These are phyloP conservation scores for Ashbya aceris DNA, from an alignment of 1,139 yeast species.

Conservation along the genomic window DNA sequence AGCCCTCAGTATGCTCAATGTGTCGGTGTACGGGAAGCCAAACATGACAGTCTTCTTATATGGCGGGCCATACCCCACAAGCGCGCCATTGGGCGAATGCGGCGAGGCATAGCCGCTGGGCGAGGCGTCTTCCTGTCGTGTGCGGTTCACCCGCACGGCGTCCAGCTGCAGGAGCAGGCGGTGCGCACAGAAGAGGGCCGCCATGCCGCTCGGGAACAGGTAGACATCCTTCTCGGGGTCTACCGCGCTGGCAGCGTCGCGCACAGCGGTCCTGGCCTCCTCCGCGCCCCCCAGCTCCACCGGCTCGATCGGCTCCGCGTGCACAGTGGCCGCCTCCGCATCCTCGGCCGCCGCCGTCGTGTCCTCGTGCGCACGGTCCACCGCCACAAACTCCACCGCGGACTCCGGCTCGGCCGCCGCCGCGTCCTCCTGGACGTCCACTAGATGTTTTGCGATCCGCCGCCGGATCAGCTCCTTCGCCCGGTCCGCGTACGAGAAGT, in stretches of 20 bases:
- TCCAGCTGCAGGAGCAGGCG: constrained; percentile 44
- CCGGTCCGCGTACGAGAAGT: constrained; percentile 60
- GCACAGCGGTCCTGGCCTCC: background rate
- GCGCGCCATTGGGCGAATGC: constrained; percentile 6
- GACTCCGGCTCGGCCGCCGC: constrained; percentile 12
- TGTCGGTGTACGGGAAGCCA: constrained; percentile 94
- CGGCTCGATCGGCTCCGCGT: constrained; percentile 22
- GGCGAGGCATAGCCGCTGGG: constrained; percentile 12
- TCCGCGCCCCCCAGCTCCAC: constrained; percentile 8
- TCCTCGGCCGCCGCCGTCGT: constrained; percentile 4
- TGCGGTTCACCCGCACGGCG: constrained; percentile 23
- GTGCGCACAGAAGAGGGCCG: constrained; percentile 79
- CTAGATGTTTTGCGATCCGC: constrained; percentile 65
- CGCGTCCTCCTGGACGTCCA: constrained; percentile 35
- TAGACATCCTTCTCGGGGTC: constrained; percentile 49
- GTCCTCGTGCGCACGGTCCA: constrained; percentile 15
- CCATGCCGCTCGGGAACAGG: constrained; percentile 87
- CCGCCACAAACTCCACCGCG: constrained; percentile 11
- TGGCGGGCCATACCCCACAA: constrained; percentile 24
- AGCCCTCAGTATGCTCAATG: constrained; percentile 71
- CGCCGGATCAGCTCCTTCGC: constrained; percentile 68
- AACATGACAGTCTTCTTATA: constrained; percentile 72
- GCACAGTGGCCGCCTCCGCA: constrained; percentile 10
- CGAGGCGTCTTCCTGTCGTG: constrained; percentile 12
- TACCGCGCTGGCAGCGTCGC: constrained; percentile 1